Evolutionary conservation across 2,329 filamentous ascomycete species (phyloP).

Genomic region (Leptographium flavum): DNA sequence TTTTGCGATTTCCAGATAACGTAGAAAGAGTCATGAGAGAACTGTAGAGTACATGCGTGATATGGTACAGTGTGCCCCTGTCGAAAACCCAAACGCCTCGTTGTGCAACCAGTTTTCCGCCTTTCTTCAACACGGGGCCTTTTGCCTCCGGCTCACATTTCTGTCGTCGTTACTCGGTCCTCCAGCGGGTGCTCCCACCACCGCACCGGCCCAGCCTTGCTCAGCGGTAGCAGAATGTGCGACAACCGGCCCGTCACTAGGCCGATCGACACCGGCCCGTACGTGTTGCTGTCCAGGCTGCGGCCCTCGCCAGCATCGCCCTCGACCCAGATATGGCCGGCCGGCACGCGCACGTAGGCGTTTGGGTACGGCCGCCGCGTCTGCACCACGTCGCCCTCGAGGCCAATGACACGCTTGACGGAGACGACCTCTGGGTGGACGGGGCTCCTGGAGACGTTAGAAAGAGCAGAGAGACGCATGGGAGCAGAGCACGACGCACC

Average conservation of each 20-base stretch:
- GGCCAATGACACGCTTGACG: constrained; percentile 70
- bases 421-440: constrained; percentile 51
- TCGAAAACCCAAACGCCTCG: too few species aligned
- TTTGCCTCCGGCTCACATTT: too few species aligned
- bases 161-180: constrained; percentile 4
- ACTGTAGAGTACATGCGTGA: too few species aligned
- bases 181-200: constrained; percentile 37
- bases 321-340: constrained; percentile 87
- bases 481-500: too few species aligned
- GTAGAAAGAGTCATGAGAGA: too few species aligned
- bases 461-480: background rate
- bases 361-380: constrained; percentile 48
- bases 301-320: constrained; percentile 63
- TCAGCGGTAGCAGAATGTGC: constrained; percentile 55
- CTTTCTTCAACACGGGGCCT: too few species aligned
- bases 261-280: constrained; percentile 66
- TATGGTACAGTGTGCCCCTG: too few species aligned
- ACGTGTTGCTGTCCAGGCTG: constrained; percentile 75
- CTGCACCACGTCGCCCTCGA: constrained; percentile 65
- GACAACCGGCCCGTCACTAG: constrained; percentile 64
- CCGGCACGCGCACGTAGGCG: constrained; percentile 49
- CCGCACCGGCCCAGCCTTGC: constrained; percentile 39
- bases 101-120: too few species aligned
- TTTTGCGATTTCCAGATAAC: too few species aligned
- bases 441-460: constrained; percentile 44